Evolutionary conservation across 176 grass and related monocot genomes (phyloP), one percentile per base, ranked within the genome.

Genomic region (Ensete ventricosum): DNA sequence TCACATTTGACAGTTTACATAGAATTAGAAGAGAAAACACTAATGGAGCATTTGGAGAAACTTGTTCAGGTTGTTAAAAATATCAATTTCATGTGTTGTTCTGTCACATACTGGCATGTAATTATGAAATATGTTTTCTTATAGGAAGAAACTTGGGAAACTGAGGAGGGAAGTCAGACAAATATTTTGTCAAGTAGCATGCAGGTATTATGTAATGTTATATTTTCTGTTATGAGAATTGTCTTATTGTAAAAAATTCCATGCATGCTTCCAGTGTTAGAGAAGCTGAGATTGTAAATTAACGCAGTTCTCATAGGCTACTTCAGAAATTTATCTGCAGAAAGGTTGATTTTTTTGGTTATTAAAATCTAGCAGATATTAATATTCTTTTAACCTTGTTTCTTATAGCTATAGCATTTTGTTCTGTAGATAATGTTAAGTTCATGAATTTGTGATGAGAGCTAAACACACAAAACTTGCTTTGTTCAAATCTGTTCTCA

Each of bases 91-190:
- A 24, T 17, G 50, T 55, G 19, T 9, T 82, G 50, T 79, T 21
- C 14, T 29, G 26, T 71, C 14, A 20, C 9, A 25, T 64, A n/a
- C 26, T 27, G 20, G 48, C 34, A 43, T 54, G 43, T 10, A 55
- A 8, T 64, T 51, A 48, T 14, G 55, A 62, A 53, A n/a, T 67
- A 84, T 58, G 52, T 79, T 26, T 81, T 73, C 52, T 76, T 62
- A 19, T 73, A 99, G 95, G 95, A 99, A 88, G 95, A 99, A 86
- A 94, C 89, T 82, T 99, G 95, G 95, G 95, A 99, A 85, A 99
- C 72, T 62, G 95, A 99, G 55, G 95, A 99, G 80, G 95, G 95
- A 79, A 94, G 95, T 72, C 95, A 99, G 60, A 94, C 95, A 73
- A 88, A 99, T 79, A 99, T 99, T 81, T 84, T 99, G 78, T 94